phyloP scores from a whole-genome alignment of 148 eudicot genomes.

The Gaultheria prostrata region DNA sequence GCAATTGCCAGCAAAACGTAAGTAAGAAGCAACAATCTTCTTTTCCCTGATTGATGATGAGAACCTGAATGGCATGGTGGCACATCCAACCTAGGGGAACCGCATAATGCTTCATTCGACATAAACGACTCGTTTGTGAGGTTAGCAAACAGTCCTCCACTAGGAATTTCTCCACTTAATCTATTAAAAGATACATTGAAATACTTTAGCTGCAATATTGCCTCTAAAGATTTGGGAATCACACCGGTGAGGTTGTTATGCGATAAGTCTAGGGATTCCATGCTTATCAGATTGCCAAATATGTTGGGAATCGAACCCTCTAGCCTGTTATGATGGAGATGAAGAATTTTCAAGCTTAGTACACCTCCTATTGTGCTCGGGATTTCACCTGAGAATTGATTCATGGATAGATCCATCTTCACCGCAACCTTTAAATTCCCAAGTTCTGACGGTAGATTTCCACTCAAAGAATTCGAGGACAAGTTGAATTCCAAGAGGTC shows the following conservation, averaged over 20 bases:
- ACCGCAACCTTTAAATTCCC: not conserved
- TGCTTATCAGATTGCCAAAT: not conserved
- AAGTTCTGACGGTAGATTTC: not conserved
- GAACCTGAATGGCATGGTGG: not conserved
- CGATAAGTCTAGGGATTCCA: conserved; percentile 9
- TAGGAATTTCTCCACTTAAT: conserved; percentile 2
- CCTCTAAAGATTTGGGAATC: not conserved
- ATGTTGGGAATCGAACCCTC: not conserved
- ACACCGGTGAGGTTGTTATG: conserved; percentile 5
- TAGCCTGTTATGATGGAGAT: not conserved
- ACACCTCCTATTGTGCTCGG: not conserved
- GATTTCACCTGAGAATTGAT: conserved; percentile 1
- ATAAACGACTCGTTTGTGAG: not conserved
- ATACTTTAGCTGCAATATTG: not conserved
- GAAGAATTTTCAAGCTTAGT: not conserved
- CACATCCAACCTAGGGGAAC: not conserved
- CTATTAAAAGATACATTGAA: conserved; percentile 11
- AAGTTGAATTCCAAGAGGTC: not conserved
- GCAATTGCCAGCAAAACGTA: not conserved
- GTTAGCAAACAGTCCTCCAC: not conserved
- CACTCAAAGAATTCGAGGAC: not conserved
- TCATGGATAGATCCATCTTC: not conserved
- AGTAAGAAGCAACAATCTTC: not conserved
- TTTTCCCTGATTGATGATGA: not conserved
- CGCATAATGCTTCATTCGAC: not conserved